Evolutionary conservation across 176 grass and related monocot genomes (phyloP).

Genomic region (Carex myosuroides): DNA sequence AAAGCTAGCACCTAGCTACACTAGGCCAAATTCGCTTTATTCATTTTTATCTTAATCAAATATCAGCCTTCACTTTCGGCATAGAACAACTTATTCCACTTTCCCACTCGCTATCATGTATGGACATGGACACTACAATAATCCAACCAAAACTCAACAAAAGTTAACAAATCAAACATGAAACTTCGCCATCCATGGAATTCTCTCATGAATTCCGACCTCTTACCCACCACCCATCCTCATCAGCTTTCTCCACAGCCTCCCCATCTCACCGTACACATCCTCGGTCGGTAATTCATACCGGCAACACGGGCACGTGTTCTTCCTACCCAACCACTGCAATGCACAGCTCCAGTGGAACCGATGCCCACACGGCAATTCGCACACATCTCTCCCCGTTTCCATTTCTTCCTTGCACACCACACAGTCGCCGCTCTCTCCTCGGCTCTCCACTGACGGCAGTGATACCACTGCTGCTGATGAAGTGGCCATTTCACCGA

Average conservation of each 20-base stretch:
- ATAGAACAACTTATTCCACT: conserved; percentile 4
- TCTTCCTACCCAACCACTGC: conserved; percentile 54
- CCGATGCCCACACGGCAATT: conserved; percentile 60
- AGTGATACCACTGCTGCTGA: conserved; percentile 40
- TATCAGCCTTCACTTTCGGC: neutral
- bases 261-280: conserved; percentile 44
- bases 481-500: conserved; percentile 27
- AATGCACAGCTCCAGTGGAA: conserved; percentile 85
- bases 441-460: conserved; percentile 8
- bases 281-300: conserved; percentile 67
- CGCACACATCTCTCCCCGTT: conserved; percentile 32
- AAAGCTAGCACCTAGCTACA: neutral
- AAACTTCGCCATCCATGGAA: neutral
- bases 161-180: neutral
- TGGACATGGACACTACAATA: conserved; percentile 5
- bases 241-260: conserved; percentile 60
- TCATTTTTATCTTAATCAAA: neutral
- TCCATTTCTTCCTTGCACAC: conserved; percentile 85
- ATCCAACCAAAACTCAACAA: conserved; percentile 23
- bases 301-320: conserved; percentile 93
- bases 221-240: conserved; percentile 33
- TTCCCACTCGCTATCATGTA: conserved; percentile 20
- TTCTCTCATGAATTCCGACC: conserved; percentile 4
- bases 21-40: conserved; percentile 1
- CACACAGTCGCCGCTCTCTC: conserved; percentile 48